Conservation (phyloP, 2,329 filamentous ascomycete species). For the Teratosphaeria epicoccoides region DNA sequence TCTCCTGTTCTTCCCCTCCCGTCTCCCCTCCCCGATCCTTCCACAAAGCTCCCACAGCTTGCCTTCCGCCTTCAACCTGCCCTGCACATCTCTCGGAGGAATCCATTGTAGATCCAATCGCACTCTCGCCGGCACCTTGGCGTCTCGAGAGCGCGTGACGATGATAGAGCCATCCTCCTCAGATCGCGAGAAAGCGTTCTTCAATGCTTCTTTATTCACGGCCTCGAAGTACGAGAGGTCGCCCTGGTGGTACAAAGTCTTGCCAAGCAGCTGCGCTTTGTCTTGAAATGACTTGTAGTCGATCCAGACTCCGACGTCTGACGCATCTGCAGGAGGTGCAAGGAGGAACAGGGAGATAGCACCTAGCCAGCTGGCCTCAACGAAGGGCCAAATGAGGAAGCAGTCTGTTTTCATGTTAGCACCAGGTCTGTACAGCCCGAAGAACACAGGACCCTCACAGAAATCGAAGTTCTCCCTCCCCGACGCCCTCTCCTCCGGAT, state of each 20-base stretch:
- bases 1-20: slow-evolving; percentile 91
- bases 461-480: slow-evolving; percentile 96
- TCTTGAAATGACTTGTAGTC: slow-evolving; percentile 45
- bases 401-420: slow-evolving; percentile 44
- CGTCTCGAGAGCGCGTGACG: slow-evolving; percentile 46
- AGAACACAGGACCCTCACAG: slow-evolving; percentile 6
- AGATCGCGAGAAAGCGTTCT: slow-evolving; percentile 81
- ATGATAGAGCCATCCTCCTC: slow-evolving; percentile 83
- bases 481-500: slow-evolving; percentile 60
- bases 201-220: slow-evolving; percentile 94
- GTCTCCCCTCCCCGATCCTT: slow-evolving; percentile 66
- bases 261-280: slow-evolving; percentile 67
- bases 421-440: slow-evolving; percentile 28
- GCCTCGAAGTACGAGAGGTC: slow-evolving; percentile 96
- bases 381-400: slow-evolving; percentile 97
- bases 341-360: slow-evolving; percentile 80
- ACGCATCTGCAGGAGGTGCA: slow-evolving; percentile 22
- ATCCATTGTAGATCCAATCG: slow-evolving; percentile 47
- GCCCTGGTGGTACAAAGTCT: slow-evolving; percentile 94
- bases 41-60: slow-evolving; percentile 87
- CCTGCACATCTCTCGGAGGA: slow-evolving; percentile 52
- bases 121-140: slow-evolving; percentile 50
- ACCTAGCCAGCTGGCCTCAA: slow-evolving; percentile 87
- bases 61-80: slow-evolving; percentile 58
- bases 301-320: slow-evolving; percentile 62